Evolutionary conservation across 495 filamentous ascomycete species (phyloP).

Genomic region (Annulohypoxylon stygium): DNA sequence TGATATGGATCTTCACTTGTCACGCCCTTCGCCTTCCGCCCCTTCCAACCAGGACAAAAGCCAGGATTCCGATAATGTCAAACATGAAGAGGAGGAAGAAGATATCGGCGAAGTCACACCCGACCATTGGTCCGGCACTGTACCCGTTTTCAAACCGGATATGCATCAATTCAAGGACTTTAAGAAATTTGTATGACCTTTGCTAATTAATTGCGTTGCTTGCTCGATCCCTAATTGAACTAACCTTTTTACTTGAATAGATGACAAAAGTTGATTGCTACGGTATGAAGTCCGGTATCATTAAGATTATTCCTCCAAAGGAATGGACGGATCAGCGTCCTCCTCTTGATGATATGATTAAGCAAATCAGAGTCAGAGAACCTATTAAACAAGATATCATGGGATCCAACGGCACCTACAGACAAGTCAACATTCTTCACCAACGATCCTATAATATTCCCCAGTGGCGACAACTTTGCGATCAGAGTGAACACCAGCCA

Average conservation of each 20-base stretch:
- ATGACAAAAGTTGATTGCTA: conserved; percentile 90
- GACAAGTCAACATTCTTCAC: conserved; percentile 95
- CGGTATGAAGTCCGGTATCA: conserved; percentile 96
- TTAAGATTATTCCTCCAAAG: conserved; percentile 92
- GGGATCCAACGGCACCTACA: conserved; percentile 92
- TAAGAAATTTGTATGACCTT: conserved; percentile 74
- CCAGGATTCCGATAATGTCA: conserved; percentile 19
- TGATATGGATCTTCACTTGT: conserved; percentile 52
- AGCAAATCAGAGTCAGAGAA: conserved; percentile 92
- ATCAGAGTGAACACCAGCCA: conserved; percentile 94
- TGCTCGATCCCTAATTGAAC: conserved; percentile 12
- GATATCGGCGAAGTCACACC: conserved; percentile 81
- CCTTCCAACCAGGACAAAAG: conserved; percentile 25
- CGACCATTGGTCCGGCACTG: conserved; percentile 88
- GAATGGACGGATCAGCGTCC: conserved; percentile 92
- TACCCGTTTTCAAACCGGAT: conserved; percentile 95
- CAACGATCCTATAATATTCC: conserved; percentile 95
- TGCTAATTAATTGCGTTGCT: conserved; percentile 6
- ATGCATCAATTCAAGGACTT: conserved; percentile 96
- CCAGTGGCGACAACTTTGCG: conserved; percentile 91
- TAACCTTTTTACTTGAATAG: conserved; percentile 46
- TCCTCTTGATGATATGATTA: conserved; percentile 84
- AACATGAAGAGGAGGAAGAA: conserved; percentile 61
- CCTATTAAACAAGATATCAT: conserved; percentile 98
- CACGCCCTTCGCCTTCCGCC: conserved; percentile 33